Base-by-base conservation (phyloP, 179 eudicot species). In the Silene coronaria region DNA sequence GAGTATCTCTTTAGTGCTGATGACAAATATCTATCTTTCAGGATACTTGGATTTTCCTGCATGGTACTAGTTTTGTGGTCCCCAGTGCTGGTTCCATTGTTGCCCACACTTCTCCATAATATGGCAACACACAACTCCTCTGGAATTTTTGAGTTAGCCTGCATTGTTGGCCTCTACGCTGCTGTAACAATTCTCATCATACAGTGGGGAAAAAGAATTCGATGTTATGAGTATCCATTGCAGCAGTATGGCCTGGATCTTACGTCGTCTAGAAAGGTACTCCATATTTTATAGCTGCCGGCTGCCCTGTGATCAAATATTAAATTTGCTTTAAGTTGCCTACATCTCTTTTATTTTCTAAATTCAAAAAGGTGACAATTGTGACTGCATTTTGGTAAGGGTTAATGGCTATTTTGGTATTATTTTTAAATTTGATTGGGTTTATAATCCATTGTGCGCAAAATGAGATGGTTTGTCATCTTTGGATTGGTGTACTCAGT, bases 31-130 rank as follows among this genome's bases (percentile, higher is more conserved):
- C 64, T 68, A 21, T 71, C 70, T 69, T 70, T 24, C 67, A 91
- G 99, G 92, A 80, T 96, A 75, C 88, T 89, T 60, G 96, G 91
- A 28, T 96, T 93, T 86, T 85, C 82, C 74, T 73, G 81, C 83
- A 85, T 96, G 99, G 99, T 89, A 76, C 79, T 96, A 81, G 88
- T 96, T 71, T 80, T 96, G 69, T 96, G 99, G 99, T 86, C 99
- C 34, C 99, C 99, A 8, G 83, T 93, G 72, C 81, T 88, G 80
- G 78, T 96, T 79, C 99, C 97, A 6, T 64, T 93, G 81, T 83
- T 96, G 80, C 98, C 99, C 27, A 77, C 96, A 62, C 86, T 96
- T 69, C 82, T 96, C 71, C 88, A 85, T 67, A 86, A 83, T 78
- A 89, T 96, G 94, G 81, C 88, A 24, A 85, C 90, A 48, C 84